A percentile compares a stretch with the other conserved stretches of the same genome.
These are phyloP conservation scores for Malbranchea cinnamomea DNA, from an alignment of 2,329 filamentous ascomycete species.

Conservation along the genomic window DNA sequence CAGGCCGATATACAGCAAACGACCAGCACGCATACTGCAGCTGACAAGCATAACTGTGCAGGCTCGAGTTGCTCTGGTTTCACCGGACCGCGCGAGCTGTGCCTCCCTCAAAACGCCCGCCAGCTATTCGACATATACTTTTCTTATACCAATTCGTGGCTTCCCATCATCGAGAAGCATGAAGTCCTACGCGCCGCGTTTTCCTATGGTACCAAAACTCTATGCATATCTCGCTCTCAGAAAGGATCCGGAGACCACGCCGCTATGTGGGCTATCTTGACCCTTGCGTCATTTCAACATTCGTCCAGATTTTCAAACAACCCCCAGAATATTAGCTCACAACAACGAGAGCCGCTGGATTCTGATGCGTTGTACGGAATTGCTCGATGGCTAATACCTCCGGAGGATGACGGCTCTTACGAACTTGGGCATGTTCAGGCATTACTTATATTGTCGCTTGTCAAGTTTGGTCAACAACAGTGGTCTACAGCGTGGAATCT, in stretches of 20 bases:
- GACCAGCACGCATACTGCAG: too few relatives aligned
- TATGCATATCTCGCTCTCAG: slow-evolving; percentile 15
- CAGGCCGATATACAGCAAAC: slow-evolving; percentile 11
- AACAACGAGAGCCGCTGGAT: slow-evolving; percentile 18
- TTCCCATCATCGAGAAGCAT: slow-evolving; percentile 44
- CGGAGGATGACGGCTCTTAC: slow-evolving; percentile 24
- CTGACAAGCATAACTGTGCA: too few relatives aligned
- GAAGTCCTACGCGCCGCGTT: slow-evolving; percentile 42
- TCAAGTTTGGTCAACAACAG: slow-evolving; percentile 33
- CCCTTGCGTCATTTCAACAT: slow-evolving; percentile 24
- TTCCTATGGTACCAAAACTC: slow-evolving; percentile 33
- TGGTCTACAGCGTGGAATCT: slow-evolving; percentile 39
- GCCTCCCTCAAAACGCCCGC: slow-evolving; percentile 37
- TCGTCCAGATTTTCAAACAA: slow-evolving; percentile 1
- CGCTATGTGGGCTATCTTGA: slow-evolving; percentile 29
- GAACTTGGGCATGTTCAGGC: slow-evolving; percentile 31
- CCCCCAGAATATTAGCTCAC: slow-evolving; percentile 6
- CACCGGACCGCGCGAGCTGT: too few relatives aligned
- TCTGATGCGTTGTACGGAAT: slow-evolving; percentile 23
- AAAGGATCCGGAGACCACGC: slow-evolving; percentile 28
- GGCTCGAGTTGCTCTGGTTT: too few relatives aligned
- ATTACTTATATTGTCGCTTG: slow-evolving; percentile 31
- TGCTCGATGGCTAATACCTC: slow-evolving; percentile 23
- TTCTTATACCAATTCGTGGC: slow-evolving; percentile 43
- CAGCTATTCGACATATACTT: slow-evolving; percentile 43